A percentile compares a stretch with the other conserved stretches of the same genome.
phyloP scores from a whole-genome alignment of 805 yeast species.

The Dipodascus geniculatus region DNA sequence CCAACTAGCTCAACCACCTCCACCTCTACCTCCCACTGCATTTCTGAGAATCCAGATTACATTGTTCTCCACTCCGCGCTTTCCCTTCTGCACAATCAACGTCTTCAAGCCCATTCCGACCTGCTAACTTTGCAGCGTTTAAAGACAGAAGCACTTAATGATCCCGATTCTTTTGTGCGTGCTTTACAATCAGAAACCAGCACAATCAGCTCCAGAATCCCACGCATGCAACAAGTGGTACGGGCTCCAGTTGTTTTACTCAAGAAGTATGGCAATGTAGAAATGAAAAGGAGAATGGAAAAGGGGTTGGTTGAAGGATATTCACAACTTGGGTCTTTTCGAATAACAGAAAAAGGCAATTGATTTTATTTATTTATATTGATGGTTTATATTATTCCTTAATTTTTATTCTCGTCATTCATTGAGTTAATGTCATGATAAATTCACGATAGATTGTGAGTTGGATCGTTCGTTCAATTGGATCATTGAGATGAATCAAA shows the following conservation, averaged over 20 bases:
- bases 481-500: no score
- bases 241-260: background rate
- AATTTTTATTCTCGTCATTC: no score
- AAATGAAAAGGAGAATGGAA: background rate
- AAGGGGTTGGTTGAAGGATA: background rate
- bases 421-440: no score
- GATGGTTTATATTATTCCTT: no score
- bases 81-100: background rate
- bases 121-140: background rate
- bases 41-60: background rate
- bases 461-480: no score
- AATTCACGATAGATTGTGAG: no score
- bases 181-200: background rate
- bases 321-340: background rate
- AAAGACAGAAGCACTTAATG: background rate
- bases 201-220: background rate
- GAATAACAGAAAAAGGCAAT: background rate
- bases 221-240: background rate
- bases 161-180: background rate
- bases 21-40: no score
- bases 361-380: no score
- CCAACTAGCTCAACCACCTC: no score
- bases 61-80: background rate
- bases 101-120: background rate
- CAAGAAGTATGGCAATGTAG: background rate